Conservation (phyloP, 2,329 filamentous ascomycete species). For the Trichoderma sp. region DNA sequence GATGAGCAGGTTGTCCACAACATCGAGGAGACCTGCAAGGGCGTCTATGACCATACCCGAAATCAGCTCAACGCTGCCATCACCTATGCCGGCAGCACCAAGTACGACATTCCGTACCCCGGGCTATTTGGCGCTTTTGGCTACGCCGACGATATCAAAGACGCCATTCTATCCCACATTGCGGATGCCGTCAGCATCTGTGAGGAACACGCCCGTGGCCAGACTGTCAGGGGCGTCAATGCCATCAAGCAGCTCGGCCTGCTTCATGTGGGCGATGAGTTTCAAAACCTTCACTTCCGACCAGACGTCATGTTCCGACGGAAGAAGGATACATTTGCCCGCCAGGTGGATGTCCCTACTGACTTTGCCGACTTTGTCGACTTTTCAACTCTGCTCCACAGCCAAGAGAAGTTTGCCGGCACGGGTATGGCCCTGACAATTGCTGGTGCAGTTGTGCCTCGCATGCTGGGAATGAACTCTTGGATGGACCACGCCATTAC, state of each 20-base stretch:
- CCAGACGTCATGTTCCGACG: slow-evolving; percentile 93
- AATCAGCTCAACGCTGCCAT: slow-evolving; percentile 77
- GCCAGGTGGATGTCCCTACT: slow-evolving; percentile 84
- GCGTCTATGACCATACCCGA: slow-evolving; percentile 84
- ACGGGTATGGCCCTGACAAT: slow-evolving; percentile 94
- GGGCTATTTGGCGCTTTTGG: slow-evolving; percentile 84
- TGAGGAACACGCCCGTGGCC: slow-evolving; percentile 81
- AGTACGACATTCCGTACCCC: slow-evolving; percentile 83
- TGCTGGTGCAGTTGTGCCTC: slow-evolving; percentile 80
- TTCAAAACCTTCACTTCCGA: slow-evolving; percentile 83
- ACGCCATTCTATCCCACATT: slow-evolving; percentile 89
- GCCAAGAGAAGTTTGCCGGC: slow-evolving; percentile 91
- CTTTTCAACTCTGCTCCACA: slow-evolving; percentile 76
- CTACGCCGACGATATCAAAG: slow-evolving; percentile 90
- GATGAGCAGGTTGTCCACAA: slow-evolving; percentile 78
- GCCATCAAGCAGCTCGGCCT: slow-evolving; percentile 87
- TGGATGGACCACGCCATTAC: slow-evolving; percentile 90
- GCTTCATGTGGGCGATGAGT: slow-evolving; percentile 84
- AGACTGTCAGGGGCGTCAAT: slow-evolving; percentile 79
- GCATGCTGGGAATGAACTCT: slow-evolving; percentile 78
- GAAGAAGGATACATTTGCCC: slow-evolving; percentile 77
- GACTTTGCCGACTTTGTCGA: slow-evolving; percentile 96
- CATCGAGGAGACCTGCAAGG: slow-evolving; percentile 82
- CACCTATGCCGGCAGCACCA: slow-evolving; percentile 68
- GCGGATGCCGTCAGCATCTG: slow-evolving; percentile 76